A percentile compares a stretch with the other conserved stretches of the same genome.
phyloP scores from a whole-genome alignment of 2,329 filamentous ascomycete species.

The Paecilomyces variotii region DNA sequence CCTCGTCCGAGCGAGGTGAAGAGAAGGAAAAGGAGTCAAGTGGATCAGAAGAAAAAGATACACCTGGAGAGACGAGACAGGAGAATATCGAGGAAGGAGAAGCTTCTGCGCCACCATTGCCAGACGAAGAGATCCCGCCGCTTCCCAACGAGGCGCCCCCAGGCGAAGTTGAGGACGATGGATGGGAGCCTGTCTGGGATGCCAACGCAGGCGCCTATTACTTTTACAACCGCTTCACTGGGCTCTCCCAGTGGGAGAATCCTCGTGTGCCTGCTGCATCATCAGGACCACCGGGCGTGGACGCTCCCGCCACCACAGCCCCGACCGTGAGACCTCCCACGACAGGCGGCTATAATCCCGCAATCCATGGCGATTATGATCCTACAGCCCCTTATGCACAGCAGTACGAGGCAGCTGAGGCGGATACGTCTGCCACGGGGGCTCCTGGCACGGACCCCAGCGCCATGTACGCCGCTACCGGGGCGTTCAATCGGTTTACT shows the following conservation, averaged over 20 bases:
- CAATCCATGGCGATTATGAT: conserved; percentile 94
- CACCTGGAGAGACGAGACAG: neutral
- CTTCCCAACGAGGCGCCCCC: conserved; percentile 48
- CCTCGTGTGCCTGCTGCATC: conserved; percentile 57
- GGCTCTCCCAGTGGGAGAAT: conserved; percentile 74
- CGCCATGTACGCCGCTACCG: conserved; percentile 57
- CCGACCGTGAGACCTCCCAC: conserved; percentile 36
- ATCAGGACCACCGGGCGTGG: conserved; percentile 18
- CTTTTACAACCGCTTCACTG: conserved; percentile 76
- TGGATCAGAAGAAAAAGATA: conserved; percentile 3
- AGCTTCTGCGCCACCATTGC: conserved; percentile 31
- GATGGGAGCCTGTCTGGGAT: conserved; percentile 80
- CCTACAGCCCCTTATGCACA: conserved; percentile 91
- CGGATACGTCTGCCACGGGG: conserved; percentile 26
- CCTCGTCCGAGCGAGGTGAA: conserved; percentile 2
- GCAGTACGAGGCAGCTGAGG: conserved; percentile 34
- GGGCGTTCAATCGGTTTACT: conserved; percentile 84
- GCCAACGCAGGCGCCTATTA: conserved; percentile 60
- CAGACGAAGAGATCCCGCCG: conserved; percentile 36
- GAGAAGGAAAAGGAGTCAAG: conserved; percentile 5
- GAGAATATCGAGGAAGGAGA: conserved; percentile 10
- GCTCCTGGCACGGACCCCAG: conserved; percentile 31
- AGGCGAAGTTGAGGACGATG: conserved; percentile 47
- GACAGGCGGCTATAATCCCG: conserved; percentile 78
- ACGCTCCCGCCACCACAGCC: conserved; percentile 24